Evolutionary conservation across 257 asterid genomes (phyloP).

Genomic region (Paraleonurus japonicus): DNA sequence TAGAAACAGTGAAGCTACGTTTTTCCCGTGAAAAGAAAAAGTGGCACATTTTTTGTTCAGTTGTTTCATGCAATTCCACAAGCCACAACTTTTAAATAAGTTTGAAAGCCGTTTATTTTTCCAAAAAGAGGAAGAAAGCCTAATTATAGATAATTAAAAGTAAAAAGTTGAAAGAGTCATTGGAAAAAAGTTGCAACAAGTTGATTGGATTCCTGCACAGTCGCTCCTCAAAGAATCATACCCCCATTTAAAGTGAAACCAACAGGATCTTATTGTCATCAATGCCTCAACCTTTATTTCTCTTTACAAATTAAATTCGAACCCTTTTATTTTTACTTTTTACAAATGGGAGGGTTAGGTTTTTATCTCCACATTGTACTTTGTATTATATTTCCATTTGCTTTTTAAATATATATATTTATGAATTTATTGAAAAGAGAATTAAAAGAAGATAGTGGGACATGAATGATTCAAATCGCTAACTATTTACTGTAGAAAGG

Average conservation of each 20-base stretch:
- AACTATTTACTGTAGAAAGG: not conserved
- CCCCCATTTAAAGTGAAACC: not conserved
- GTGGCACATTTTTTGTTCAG: slow-evolving; percentile 14
- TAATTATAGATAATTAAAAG: not conserved
- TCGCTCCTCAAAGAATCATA: not conserved
- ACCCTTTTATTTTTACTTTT: not conserved
- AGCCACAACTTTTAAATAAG: not conserved
- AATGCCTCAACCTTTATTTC: not conserved
- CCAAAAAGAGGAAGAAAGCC: not conserved
- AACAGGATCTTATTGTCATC: not conserved
- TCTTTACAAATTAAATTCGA: not conserved
- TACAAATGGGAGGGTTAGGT: not conserved
- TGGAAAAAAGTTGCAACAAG: not conserved
- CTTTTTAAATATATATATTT: no score
- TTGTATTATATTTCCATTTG: no score
- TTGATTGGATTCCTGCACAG: slow-evolving; percentile 4
- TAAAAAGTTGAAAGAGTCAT: not conserved
- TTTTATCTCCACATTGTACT: not conserved
- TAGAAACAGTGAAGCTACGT: not conserved
- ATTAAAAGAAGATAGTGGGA: no score
- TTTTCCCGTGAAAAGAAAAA: not conserved
- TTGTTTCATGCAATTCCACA: slow-evolving; percentile 14
- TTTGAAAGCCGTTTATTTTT: not conserved
- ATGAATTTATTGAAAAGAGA: no score
- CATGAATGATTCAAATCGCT: not conserved